phyloP scores from a whole-genome alignment of 148 eudicot genomes.

The Limonium bicolor region DNA sequence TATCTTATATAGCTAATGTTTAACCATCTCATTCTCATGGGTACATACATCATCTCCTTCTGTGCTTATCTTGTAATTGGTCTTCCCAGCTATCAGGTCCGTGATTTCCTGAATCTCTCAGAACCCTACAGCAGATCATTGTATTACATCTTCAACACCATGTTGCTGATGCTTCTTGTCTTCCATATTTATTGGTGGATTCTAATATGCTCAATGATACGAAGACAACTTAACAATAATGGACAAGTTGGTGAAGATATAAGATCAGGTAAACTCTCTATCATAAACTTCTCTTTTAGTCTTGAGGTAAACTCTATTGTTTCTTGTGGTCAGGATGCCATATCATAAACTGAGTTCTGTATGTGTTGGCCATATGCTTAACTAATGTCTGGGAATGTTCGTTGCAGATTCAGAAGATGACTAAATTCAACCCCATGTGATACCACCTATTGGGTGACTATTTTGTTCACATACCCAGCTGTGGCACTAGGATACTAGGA shows the following conservation, averaged over 20 bases:
- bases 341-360: neutral
- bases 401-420: constrained; percentile 6
- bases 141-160: constrained; percentile 74
- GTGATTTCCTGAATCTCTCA: constrained; percentile 36
- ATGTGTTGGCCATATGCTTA: neutral
- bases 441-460: too few species aligned
- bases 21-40: neutral
- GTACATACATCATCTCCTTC: neutral
- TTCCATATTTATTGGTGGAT: constrained; percentile 98
- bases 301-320: too few species aligned
- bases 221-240: constrained; percentile 64
- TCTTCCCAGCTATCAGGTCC: constrained; percentile 38
- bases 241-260: constrained; percentile 98
- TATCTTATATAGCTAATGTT: neutral
- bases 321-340: too few species aligned
- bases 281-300: neutral
- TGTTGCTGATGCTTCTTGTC: constrained; percentile 71
- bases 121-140: constrained; percentile 22
- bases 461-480: too few species aligned
- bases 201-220: constrained; percentile 79
- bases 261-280: constrained; percentile 54
- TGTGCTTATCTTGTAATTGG: constrained; percentile 1
- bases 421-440: too few species aligned
- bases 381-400: neutral
- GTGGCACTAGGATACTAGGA: too few species aligned